phyloP scores from a whole-genome alignment of 2,329 filamentous ascomycete species.

The Byssochlamys sp. region DNA sequence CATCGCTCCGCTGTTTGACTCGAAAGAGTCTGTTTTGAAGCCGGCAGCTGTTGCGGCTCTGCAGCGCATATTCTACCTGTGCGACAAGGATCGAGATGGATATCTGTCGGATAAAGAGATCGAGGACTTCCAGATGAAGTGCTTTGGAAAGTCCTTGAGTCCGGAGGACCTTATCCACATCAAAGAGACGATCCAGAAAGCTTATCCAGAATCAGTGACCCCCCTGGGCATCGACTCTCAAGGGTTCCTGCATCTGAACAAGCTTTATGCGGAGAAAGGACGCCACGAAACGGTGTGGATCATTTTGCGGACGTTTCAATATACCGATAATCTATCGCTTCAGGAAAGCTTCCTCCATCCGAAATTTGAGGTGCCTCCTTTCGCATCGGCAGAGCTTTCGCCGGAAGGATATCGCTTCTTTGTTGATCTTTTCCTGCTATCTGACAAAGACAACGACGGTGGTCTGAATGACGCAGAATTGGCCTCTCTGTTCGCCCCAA shows the following conservation, averaged over 20 bases:
- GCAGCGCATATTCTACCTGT: constrained; percentile 86
- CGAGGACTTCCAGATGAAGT: constrained; percentile 78
- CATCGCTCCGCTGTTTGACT: constrained; percentile 90
- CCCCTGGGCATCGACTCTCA: constrained; percentile 67
- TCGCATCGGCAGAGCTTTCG: constrained; percentile 84
- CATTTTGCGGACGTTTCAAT: constrained; percentile 86
- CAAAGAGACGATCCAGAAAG: constrained; percentile 71
- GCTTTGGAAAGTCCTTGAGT: constrained; percentile 78
- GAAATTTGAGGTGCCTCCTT: constrained; percentile 86
- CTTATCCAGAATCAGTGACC: constrained; percentile 52
- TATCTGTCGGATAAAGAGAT: constrained; percentile 85
- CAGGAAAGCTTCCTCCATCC: constrained; percentile 86
- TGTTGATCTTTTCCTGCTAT: constrained; percentile 86
- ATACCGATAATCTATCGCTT: constrained; percentile 86
- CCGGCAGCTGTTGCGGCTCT: constrained; percentile 78
- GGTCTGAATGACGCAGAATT: constrained; percentile 81
- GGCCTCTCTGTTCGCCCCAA: constrained; percentile 78
- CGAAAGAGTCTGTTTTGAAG: constrained; percentile 82
- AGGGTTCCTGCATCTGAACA: constrained; percentile 84
- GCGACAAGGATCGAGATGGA: constrained; percentile 92
- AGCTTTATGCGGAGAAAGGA: constrained; percentile 92
- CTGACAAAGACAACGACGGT: constrained; percentile 95
- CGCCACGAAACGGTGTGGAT: constrained; percentile 98
- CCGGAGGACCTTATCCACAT: constrained; percentile 79
- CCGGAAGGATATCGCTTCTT: constrained; percentile 95